Base-by-base conservation (phyloP, 2,329 filamentous ascomycete genomes). In the Cladosporium cucumerinum region DNA sequence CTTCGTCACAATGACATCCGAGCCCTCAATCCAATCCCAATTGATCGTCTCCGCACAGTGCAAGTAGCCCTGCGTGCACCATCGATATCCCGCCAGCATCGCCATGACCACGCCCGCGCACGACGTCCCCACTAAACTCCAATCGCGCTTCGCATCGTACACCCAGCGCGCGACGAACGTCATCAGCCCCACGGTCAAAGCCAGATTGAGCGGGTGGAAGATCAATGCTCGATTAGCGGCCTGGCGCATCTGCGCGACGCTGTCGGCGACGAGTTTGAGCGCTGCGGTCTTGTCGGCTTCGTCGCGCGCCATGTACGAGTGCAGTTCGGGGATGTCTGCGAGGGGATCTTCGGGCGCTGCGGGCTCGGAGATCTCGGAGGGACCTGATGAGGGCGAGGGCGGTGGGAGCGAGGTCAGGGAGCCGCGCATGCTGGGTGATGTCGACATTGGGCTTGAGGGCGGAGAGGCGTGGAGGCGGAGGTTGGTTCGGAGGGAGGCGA, bases 401-500 rank as follows among this genome's bases (percentile, higher is more conserved):
- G 65, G 82, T 78, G 69, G 88, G 82, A 77, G 85, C 80, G 74
- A 88, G 80, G 71, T 72, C 65, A 71, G 74, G 64, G 74, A 76
- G 61, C 73, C 72, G 62, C 76, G 75, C 73, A 81, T 80, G 62
- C 85, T 83, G 23, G 89, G 88, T 26, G 89, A 91, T 66, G 85
- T 89, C 64, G 83, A 82, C 66, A 86, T 83, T 57, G 89, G 88
- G 52, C 87, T 85, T 68, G 89, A 78, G 64, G 86, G 67, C 82
- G 87, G 74, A 34, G 81, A 80, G 71, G 79, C 82, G 73, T 72
- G 71, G 65, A 94, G 87, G 71, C 89, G 88, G 63, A 95, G 85
- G 74, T 95, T 95, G 68, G 90, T 90, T 70, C 90, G 87, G 18
- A 95, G 84, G 71, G 92, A 94, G 64, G 87, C 89, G 78, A 95